Evolutionary conservation across 2,329 filamentous ascomycete species (phyloP).

Genomic region (Phialemonium atrogriseum): DNA sequence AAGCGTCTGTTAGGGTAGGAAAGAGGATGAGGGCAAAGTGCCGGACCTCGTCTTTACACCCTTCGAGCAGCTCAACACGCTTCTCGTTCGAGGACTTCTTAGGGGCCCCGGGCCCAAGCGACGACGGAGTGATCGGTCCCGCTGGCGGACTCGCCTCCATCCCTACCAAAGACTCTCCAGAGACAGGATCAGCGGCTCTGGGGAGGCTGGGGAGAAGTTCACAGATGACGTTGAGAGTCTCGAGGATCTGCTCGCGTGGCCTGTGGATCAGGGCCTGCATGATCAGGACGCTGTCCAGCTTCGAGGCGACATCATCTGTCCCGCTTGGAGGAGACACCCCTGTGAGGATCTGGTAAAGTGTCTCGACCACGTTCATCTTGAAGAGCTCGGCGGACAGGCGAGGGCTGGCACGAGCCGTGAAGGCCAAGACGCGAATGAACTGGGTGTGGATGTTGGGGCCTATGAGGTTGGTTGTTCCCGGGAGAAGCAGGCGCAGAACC

Average conservation of each 20-base stretch:
- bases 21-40: constrained; percentile 90
- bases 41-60: constrained; percentile 80
- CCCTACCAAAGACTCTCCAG: constrained; percentile 37
- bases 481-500: constrained; percentile 78
- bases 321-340: constrained; percentile 85
- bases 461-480: constrained; percentile 92
- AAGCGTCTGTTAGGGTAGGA: constrained; percentile 91
- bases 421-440: constrained; percentile 84
- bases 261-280: constrained; percentile 98
- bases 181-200: constrained; percentile 35
- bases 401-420: constrained; percentile 83
- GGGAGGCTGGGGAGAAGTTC: constrained; percentile 78
- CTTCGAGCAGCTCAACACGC: constrained; percentile 69
- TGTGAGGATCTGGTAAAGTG: constrained; percentile 92
- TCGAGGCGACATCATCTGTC: constrained; percentile 68
- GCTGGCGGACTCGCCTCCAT: constrained; percentile 24
- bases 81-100: constrained; percentile 64
- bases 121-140: constrained; percentile 32
- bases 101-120: constrained; percentile 28
- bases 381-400: constrained; percentile 81
- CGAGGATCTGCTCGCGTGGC: constrained; percentile 90
- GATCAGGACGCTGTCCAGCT: constrained; percentile 92
- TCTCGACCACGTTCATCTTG: constrained; percentile 95
- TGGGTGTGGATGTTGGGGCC: constrained; percentile 92
- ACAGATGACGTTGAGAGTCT: constrained; percentile 95